Evolutionary conservation across 768 basidiomycete genomes (phyloP), one percentile per base, ranked within the genome.

Genomic region (Termitomyces sp.): DNA sequence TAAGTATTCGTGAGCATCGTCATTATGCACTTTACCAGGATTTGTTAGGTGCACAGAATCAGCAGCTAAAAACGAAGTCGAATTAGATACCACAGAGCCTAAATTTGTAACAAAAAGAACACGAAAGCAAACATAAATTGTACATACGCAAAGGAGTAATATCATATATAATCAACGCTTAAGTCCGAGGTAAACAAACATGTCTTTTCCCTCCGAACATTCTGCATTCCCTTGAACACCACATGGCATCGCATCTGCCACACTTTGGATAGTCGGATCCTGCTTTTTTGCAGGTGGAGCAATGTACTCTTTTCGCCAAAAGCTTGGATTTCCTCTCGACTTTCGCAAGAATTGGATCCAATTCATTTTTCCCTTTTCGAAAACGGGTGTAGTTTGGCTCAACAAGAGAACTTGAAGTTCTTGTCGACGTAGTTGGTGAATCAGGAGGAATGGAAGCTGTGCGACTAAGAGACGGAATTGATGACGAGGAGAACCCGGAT

Each of bases 151-250:
- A 27, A 37, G 10, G 49, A n/a, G 32, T 12, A 34, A 19, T 40
- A 37, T 41, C 25, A 11, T 34, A 11, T 34, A 28, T 17, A 43
- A 40, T 4, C 25, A 32, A 45, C 16, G 25, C 27, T 40, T 46
- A 57, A 49, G 35, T 56, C 34, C 32, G 41, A 40, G 59, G 37
- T 27, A 50, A 58, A 59, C 84, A 85, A 10, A 71, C 61, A 65
- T 86, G 84, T 62, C 76, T 76, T 63, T 76, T 79, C 37, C 77
- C 80, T 21, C 74, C 77, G 44, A 73, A 70, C 54, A 86, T 61
- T 52, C 85, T 75, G 65, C 85, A 87, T 30, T 79, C 68, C 53
- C 85, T 73, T 25, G 84, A 85, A 61, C 85, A 87, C 85, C 85
- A 87, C 70, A 73, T 78, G 30, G 76, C 76, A 23, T 73, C 68